Evolutionary conservation across 1,284 basidiomycete species (phyloP).

Genomic region (Ganoderma lingzhi): DNA sequence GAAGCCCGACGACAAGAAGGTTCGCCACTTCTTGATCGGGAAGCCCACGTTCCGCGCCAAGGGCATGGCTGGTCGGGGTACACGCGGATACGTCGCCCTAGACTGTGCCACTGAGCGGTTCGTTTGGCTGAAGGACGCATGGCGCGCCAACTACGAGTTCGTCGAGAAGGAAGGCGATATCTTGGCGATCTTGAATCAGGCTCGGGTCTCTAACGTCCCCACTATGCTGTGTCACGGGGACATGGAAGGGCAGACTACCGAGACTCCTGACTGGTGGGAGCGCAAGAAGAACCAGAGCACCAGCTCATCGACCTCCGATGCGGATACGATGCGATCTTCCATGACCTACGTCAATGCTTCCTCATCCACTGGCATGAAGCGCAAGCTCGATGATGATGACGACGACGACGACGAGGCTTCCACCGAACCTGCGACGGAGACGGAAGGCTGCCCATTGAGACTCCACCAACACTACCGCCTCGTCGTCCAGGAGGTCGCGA

Average conservation of each 20-base stretch:
- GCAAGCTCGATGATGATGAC: neutral
- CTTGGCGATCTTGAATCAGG: neutral
- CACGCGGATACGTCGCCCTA: conserved; percentile 18
- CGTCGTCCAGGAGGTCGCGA: conserved; percentile 9
- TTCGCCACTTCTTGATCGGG: conserved; percentile 12
- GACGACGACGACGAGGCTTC: neutral
- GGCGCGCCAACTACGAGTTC: conserved; percentile 9
- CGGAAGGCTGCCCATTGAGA: neutral
- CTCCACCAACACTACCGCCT: conserved; percentile 11
- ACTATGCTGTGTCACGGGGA: conserved; percentile 16
- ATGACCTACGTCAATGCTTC: neutral
- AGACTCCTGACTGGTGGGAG: neutral
- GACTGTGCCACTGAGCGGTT: conserved; percentile 4
- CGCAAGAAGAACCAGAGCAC: neutral
- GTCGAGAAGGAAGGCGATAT: conserved; percentile 6
- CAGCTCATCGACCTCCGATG: neutral
- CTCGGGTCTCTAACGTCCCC: neutral
- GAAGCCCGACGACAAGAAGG: neutral
- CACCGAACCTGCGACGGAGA: neutral
- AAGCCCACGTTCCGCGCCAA: conserved; percentile 11
- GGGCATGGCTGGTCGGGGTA: conserved; percentile 12
- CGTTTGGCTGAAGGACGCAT: conserved; percentile 19
- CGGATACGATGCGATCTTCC: neutral
- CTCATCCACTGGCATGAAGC: neutral
- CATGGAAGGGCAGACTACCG: conserved; percentile 10